Evolutionary conservation across 805 yeast genomes (phyloP).

Genomic region (Metschnikowia sp.): DNA sequence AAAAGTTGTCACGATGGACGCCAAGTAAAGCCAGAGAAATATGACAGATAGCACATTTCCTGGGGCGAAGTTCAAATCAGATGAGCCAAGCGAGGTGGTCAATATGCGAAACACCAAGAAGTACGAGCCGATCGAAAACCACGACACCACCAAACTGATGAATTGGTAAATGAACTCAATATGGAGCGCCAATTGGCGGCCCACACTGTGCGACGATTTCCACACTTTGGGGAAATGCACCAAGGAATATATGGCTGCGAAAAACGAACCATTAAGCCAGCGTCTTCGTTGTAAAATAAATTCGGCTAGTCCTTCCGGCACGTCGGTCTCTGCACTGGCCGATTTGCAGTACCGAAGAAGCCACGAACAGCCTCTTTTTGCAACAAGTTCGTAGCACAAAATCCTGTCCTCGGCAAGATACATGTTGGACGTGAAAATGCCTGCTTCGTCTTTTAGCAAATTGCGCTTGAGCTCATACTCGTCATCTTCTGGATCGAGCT

Average conservation of each 20-base stretch:
- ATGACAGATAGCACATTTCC: slow-evolving; percentile 49
- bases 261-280: slow-evolving; percentile 70
- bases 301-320: slow-evolving; percentile 60
- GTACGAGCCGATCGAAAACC: slow-evolving; percentile 64
- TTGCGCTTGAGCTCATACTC: slow-evolving; percentile 38
- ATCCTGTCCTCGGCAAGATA: slow-evolving; percentile 69
- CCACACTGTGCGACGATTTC: slow-evolving; percentile 49
- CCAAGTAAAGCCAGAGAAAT: slow-evolving; percentile 53
- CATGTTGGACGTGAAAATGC: slow-evolving; percentile 65
- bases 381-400: slow-evolving; percentile 61
- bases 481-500: slow-evolving; percentile 56
- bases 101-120: slow-evolving; percentile 61
- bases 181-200: slow-evolving; percentile 50
- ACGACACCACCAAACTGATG: slow-evolving; percentile 51
- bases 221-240: slow-evolving; percentile 55
- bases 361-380: slow-evolving; percentile 57
- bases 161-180: slow-evolving; percentile 56
- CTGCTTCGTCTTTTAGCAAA: slow-evolving; percentile 41
- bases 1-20: slow-evolving; percentile 56
- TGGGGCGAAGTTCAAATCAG: slow-evolving; percentile 39
- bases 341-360: slow-evolving; percentile 59
- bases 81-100: slow-evolving; percentile 47
- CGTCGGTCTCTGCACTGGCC: slow-evolving; percentile 67
- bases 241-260: slow-evolving; percentile 57
- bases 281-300: slow-evolving; percentile 63